Percentiles rank a stretch among this genome's conserved stretches.
Conservation (phyloP, 768 basidiomycete genomes). For the Saitozyma sp. region DNA sequence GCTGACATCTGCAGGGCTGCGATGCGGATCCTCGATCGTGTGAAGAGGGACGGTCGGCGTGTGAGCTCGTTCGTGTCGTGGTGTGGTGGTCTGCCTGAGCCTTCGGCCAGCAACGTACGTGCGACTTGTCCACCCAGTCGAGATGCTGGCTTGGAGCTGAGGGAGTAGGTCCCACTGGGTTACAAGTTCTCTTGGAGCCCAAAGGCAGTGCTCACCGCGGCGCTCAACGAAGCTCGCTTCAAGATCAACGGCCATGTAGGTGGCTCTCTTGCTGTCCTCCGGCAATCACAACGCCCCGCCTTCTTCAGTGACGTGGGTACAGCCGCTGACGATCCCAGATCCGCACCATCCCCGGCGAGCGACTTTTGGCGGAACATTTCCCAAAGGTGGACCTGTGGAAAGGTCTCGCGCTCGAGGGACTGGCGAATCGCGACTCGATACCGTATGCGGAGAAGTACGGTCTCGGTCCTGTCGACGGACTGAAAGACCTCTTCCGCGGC, state of each 20-base stretch:
- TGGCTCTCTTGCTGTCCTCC: slow-evolving; percentile 9
- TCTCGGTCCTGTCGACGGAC: slow-evolving; percentile 54
- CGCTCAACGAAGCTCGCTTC: slow-evolving; percentile 70
- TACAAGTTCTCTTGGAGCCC: slow-evolving; percentile 96
- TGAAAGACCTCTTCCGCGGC: slow-evolving; percentile 75
- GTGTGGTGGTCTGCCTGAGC: slow-evolving; percentile 88
- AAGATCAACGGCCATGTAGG: slow-evolving; percentile 63
- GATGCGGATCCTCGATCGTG: slow-evolving; percentile 63
- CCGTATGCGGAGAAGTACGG: slow-evolving; percentile 69
- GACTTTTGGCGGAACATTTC: slow-evolving; percentile 64
- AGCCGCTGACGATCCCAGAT: slow-evolving; percentile 18
- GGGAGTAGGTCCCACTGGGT: slow-evolving; percentile 61
- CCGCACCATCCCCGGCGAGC: slow-evolving; percentile 58
- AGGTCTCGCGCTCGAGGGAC: slow-evolving; percentile 70
- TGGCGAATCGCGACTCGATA: slow-evolving; percentile 81
- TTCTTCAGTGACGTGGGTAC: not conserved
- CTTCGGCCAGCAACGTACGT: slow-evolving; percentile 57
- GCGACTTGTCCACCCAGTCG: slow-evolving; percentile 7
- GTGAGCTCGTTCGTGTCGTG: slow-evolving; percentile 79
- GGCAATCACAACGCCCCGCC: not conserved
- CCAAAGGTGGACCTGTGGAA: slow-evolving; percentile 66
- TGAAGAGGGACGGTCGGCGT: slow-evolving; percentile 60
- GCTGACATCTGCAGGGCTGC: slow-evolving; percentile 62
- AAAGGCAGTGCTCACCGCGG: slow-evolving; percentile 77
- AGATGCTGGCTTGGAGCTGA: not conserved